Evolutionary conservation across 2,329 filamentous ascomycete genomes (phyloP).

Genomic region (Zymoseptoria pseudotritici): DNA sequence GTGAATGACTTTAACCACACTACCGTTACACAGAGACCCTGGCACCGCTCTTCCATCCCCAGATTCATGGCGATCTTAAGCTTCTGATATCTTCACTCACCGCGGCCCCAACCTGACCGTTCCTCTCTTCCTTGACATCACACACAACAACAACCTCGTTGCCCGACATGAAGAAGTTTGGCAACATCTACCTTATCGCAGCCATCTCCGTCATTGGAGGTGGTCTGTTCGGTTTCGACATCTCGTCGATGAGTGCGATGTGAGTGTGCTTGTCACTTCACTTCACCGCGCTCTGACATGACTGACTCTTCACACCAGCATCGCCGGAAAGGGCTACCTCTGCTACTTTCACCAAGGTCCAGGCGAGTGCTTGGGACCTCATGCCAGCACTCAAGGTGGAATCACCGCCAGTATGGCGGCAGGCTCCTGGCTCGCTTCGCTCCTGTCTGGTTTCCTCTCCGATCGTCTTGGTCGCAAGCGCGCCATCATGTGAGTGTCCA

Average conservation of each 20-base stretch:
- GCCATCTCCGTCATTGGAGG: slow-evolving; percentile 57
- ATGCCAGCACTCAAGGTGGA: slow-evolving; percentile 53
- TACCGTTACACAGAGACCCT: neutral
- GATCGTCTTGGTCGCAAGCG: slow-evolving; percentile 50
- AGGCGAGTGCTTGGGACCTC: slow-evolving; percentile 46
- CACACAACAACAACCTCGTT: neutral
- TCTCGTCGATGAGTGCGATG: slow-evolving; percentile 60
- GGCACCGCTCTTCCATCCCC: neutral
- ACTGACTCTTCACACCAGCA: slow-evolving; percentile 14
- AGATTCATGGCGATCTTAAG: neutral
- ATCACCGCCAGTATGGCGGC: slow-evolving; percentile 66
- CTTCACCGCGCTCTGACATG: neutral
- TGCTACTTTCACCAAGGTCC: slow-evolving; percentile 60
- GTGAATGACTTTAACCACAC: neutral
- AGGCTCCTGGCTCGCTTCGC: slow-evolving; percentile 60
- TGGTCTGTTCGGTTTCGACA: slow-evolving; percentile 64
- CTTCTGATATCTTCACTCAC: neutral
- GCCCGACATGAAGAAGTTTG: slow-evolving; percentile 33
- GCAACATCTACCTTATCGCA: slow-evolving; percentile 53
- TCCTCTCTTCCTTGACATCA: neutral
- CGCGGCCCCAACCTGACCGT: neutral
- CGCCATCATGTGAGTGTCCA: slow-evolving; percentile 43
- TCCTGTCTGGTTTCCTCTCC: slow-evolving; percentile 52
- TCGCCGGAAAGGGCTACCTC: slow-evolving; percentile 62
- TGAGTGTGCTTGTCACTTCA: slow-evolving; percentile 14